Conservation (phyloP, 495 filamentous ascomycete genomes). For the Penicillium taxi region DNA sequence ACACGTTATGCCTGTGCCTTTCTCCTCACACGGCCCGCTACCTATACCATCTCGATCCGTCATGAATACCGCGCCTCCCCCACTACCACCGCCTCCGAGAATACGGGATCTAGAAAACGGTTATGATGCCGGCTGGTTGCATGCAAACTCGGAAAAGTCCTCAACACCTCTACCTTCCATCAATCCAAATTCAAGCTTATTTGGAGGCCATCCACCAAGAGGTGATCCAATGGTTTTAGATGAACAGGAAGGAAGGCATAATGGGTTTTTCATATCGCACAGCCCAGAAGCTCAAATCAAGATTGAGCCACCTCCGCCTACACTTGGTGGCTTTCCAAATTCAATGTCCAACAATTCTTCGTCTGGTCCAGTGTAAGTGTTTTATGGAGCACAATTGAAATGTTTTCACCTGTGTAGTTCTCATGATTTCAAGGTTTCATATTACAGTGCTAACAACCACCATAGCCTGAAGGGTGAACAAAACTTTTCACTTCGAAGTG, state of each 20-base stretch:
- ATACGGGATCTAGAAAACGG: conserved; percentile 47
- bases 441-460: conserved; percentile 6
- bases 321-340: conserved; percentile 38
- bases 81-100: conserved; percentile 53
- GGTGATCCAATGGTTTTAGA: conserved; percentile 38
- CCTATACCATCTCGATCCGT: conserved; percentile 45
- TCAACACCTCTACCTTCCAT: conserved; percentile 36
- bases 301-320: conserved; percentile 40
- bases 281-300: conserved; percentile 37
- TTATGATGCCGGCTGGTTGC: conserved; percentile 53
- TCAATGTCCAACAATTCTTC: conserved; percentile 30
- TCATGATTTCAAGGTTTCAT: no score
- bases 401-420: not conserved
- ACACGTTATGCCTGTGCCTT: conserved; percentile 27
- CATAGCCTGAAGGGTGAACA: conserved; percentile 52
- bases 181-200: conserved; percentile 47
- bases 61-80: conserved; percentile 47
- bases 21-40: conserved; percentile 43
- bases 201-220: conserved; percentile 36
- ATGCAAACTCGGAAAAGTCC: conserved; percentile 41
- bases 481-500: conserved; percentile 47
- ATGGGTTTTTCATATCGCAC: conserved; percentile 21
- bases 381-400: not conserved
- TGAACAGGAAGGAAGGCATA: conserved; percentile 29
- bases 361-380: conserved; percentile 41